These are phyloP conservation scores for Aspergillus campestris DNA, from an alignment of 495 filamentous ascomycete genomes.

Conservation along the genomic window DNA sequence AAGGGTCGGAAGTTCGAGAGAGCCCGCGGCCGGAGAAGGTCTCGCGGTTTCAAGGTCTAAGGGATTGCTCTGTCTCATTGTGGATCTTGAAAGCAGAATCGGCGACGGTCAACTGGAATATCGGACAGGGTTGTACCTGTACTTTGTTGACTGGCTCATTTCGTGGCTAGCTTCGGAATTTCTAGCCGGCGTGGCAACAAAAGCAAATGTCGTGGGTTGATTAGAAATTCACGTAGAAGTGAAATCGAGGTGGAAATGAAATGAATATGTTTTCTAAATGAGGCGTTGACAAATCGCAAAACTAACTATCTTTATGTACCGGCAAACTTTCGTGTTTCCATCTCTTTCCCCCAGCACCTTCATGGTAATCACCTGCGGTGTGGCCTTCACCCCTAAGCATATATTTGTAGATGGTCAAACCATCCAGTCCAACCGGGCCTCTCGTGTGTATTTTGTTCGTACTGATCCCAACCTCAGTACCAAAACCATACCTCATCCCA, in stretches of 20 bases:
- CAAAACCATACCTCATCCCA: conserved; percentile 94
- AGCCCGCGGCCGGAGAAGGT: conserved; percentile 94
- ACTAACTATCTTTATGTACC: conserved; percentile 1
- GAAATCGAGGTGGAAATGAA: conserved; percentile 9
- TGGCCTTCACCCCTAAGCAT: conserved; percentile 76
- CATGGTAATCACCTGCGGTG: conserved; percentile 61
- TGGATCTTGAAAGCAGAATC: conserved; percentile 1
- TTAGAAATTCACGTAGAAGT: conserved; percentile 5
- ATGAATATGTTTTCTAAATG: conserved; percentile 6
- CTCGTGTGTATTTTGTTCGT: conserved; percentile 97
- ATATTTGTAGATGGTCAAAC: conserved; percentile 96
- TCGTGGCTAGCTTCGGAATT: not conserved
- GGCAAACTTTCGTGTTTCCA: conserved; percentile 62
- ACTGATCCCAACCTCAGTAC: conserved; percentile 95
- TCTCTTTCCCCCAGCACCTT: conserved; percentile 50
- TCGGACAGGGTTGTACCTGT: not conserved
- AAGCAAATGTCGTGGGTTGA: conserved; percentile 3
- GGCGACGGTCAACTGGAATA: not conserved
- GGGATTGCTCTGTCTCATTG: conserved; percentile 6
- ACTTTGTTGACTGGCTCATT: too few relatives aligned
- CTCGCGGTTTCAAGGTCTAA: conserved; percentile 98
- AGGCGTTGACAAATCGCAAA: too few relatives aligned
- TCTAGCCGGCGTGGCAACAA: conserved; percentile 5
- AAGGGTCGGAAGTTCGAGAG: conserved; percentile 99
- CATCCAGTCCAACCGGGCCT: conserved; percentile 89